Evolutionary conservation across 208 protist species (phyloP).

Genomic region (Borovskyia barvae): DNA sequence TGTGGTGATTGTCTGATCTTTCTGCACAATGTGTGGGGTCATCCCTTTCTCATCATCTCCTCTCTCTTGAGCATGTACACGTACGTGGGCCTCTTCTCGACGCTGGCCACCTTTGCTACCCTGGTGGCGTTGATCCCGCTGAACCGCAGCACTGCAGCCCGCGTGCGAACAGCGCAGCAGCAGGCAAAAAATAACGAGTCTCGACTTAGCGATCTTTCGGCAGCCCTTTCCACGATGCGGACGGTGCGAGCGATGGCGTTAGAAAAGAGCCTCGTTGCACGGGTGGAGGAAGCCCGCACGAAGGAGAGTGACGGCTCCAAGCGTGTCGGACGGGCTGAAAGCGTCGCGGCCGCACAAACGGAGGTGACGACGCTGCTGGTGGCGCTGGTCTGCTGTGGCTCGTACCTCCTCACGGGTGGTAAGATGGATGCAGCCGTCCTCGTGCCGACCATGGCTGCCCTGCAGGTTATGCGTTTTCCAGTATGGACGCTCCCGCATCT

Average conservation of each 20-base stretch:
- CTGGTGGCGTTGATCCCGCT: constrained; percentile 56
- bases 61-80: constrained; percentile 65
- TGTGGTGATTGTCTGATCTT: constrained; percentile 68
- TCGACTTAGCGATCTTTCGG: constrained; percentile 57
- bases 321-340: constrained; percentile 35
- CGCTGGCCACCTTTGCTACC: constrained; percentile 45
- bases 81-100: constrained; percentile 63
- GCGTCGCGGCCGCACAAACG: constrained; percentile 44
- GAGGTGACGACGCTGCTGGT: constrained; percentile 64
- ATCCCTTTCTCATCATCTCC: constrained; percentile 56
- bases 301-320: constrained; percentile 48
- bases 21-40: constrained; percentile 75
- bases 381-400: constrained; percentile 57
- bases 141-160: constrained; percentile 40
- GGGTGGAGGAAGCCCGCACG: constrained; percentile 35
- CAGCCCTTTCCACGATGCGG: constrained; percentile 63
- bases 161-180: constrained; percentile 56
- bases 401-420: constrained; percentile 53
- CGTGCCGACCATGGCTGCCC: constrained; percentile 67
- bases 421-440: constrained; percentile 61
- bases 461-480: constrained; percentile 72
- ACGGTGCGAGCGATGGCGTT: constrained; percentile 74
- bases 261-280: constrained; percentile 39
- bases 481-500: constrained; percentile 63
- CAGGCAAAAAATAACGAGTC: constrained; percentile 41